Base-by-base conservation (phyloP, 2,329 filamentous ascomycete genomes). In the Atkinsonella texensis region DNA sequence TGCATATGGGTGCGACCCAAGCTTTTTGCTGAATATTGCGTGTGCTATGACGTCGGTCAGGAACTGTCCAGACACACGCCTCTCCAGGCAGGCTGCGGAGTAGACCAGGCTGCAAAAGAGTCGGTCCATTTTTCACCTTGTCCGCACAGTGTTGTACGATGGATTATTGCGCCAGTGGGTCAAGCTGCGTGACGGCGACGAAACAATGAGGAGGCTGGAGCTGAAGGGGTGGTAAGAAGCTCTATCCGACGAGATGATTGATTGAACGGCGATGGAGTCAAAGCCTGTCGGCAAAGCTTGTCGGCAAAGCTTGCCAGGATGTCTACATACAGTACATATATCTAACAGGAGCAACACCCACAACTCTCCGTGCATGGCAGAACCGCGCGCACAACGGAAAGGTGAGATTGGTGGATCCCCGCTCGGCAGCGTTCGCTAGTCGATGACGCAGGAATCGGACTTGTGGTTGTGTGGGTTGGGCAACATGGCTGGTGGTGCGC, bases 361-460 rank as follows among this genome's bases (percentile, higher is more conserved):
- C 11, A 38, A 38, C 35, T 15, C 15, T 38, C 35, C 4, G 15
- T 12, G 5, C 35, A 15, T 38, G 35, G 15, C 35, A 15, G 23
- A 46, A 33, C n/a, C 43, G 28, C 43, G 31, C 23, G 43, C 43
- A 32, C 18, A 10, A 17, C 20, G 23, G n/a, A 33, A 33, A 23
- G 18, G 33, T 46, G 43, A 33, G 32, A 46, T 54, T 49, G 54
- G 39, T 52, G 32, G 6, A 20, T 38, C 11, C 35, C 35, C 3
- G 35, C 35, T 38, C 31, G 13, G 23, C 54, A 53, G 52, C 54
- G 55, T 28, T 28, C 28, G 28, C 28, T 28, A 59, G 57, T 65
- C 63, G 62, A 66, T 66, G 64, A 66, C 64, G 64, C 63, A 65
- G 59, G 58, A 44, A 43, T 46, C 48, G 46, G 48, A 39, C 44